A percentile compares a stretch with the other conserved stretches of the same genome.
Evolutionary conservation across 768 basidiomycete species (phyloP).

Genomic region (Tephrocybe sp.): DNA sequence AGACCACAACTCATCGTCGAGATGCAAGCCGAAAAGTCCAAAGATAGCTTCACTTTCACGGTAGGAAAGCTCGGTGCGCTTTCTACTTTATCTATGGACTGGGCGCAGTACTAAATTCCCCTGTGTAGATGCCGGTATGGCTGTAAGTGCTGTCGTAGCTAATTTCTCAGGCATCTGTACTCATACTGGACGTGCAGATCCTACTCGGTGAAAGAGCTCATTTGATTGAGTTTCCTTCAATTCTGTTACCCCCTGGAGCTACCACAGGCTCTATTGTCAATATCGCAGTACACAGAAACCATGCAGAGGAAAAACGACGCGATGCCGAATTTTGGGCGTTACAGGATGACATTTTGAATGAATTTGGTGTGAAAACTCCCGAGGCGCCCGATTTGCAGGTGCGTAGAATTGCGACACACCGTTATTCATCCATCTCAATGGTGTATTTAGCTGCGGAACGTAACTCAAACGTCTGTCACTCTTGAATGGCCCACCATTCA

Average conservation of each 20-base stretch:
- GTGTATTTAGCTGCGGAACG: conserved; percentile 69
- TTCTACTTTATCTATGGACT: not conserved
- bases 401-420: conserved; percentile 13
- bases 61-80: conserved; percentile 90
- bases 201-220: conserved; percentile 92
- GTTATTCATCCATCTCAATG: not conserved
- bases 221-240: conserved; percentile 95
- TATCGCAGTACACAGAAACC: conserved; percentile 90
- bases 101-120: conserved; percentile 4
- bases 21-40: conserved; percentile 31
- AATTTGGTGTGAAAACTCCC: conserved; percentile 69
- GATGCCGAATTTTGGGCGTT: conserved; percentile 82
- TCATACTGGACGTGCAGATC: conserved; percentile 50
- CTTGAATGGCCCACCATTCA: conserved; percentile 90
- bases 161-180: not conserved
- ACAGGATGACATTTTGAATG: conserved; percentile 74
- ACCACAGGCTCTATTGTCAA: conserved; percentile 95
- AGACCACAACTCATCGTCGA: conserved; percentile 1
- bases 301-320: conserved; percentile 77
- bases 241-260: conserved; percentile 89
- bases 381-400: conserved; percentile 74
- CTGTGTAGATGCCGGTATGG: conserved; percentile 84
- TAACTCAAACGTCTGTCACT: conserved; percentile 95
- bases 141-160: conserved; percentile 45
- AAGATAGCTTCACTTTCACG: conserved; percentile 84